Evolutionary conservation across 441 rosid species (phyloP).

Genomic region (Theobroma grandiflorum): DNA sequence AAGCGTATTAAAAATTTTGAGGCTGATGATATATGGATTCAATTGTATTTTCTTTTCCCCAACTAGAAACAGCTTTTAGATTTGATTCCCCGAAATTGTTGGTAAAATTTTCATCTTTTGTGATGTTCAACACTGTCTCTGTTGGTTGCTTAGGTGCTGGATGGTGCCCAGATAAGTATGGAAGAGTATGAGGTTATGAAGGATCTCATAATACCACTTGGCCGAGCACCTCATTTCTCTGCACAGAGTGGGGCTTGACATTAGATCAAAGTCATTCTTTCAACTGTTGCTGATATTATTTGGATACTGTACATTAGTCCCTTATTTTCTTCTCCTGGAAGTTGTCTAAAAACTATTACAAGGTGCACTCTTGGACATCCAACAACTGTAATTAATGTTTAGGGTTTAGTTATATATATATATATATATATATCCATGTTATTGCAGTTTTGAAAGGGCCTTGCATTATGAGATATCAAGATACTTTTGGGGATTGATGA

Average conservation of each 20-base stretch:
- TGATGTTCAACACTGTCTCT: constrained; percentile 20
- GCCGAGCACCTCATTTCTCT: constrained; percentile 73
- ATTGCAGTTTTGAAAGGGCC: no score
- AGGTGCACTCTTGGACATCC: background rate
- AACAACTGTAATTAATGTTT: no score
- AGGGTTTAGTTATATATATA: no score
- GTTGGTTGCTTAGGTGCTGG: constrained; percentile 61
- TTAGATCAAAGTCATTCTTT: background rate
- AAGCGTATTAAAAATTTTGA: background rate
- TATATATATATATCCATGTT: no score
- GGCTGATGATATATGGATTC: background rate
- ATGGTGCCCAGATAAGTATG: constrained; percentile 61
- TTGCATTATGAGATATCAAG: no score
- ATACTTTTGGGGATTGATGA: no score
- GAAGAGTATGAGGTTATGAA: constrained; percentile 89
- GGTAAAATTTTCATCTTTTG: background rate
- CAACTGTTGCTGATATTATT: background rate
- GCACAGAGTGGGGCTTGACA: constrained; percentile 67
- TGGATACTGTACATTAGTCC: background rate
- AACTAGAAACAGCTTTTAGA: background rate
- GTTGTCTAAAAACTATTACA: no score
- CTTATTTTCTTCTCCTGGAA: background rate
- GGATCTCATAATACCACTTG: constrained; percentile 78
- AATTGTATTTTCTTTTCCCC: background rate
- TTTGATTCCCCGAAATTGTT: background rate